A percentile compares a stretch with the other conserved stretches of the same genome.
Conservation (phyloP, 345 rosid genomes). For the Fremontodendron californicum region DNA sequence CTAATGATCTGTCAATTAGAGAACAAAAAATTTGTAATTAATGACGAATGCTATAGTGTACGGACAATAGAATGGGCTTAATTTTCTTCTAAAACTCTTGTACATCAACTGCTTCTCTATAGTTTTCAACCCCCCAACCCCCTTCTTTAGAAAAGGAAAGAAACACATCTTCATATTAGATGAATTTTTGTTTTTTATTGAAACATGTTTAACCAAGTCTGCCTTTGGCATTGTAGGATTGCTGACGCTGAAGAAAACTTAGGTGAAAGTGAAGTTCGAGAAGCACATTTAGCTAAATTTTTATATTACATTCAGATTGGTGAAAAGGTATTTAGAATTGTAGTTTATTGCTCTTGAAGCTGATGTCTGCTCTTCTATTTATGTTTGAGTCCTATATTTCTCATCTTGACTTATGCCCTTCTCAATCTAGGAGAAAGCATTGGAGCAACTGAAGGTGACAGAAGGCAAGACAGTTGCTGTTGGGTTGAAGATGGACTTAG, state of each 20-base stretch:
- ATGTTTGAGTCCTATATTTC: conserved; percentile 6
- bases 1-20: not conserved
- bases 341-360: not conserved
- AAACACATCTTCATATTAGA: not conserved
- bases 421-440: conserved; percentile 66
- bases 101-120: not conserved
- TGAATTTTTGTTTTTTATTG: not conserved
- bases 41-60: not conserved
- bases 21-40: not conserved
- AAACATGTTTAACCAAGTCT: not conserved
- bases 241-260: conserved; percentile 95
- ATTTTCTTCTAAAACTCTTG: not conserved
- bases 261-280: conserved; percentile 98
- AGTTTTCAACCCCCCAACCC: not conserved
- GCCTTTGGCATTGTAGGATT: conserved; percentile 49
- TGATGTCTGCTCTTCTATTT: not conserved
- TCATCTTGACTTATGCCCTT: conserved; percentile 6
- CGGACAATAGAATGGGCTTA: not conserved
- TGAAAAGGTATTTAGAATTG: conserved; percentile 55
- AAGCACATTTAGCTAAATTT: conserved; percentile 96
- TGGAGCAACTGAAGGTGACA: conserved; percentile 87
- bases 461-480: conserved; percentile 98
- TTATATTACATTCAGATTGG: conserved; percentile 77
- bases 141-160: not conserved
- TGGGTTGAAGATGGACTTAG: conserved; percentile 96